A percentile compares a stretch with the other conserved stretches of the same genome.
phyloP scores from a whole-genome alignment of 2,329 filamentous ascomycete genomes.

The Talaromyces sp. region DNA sequence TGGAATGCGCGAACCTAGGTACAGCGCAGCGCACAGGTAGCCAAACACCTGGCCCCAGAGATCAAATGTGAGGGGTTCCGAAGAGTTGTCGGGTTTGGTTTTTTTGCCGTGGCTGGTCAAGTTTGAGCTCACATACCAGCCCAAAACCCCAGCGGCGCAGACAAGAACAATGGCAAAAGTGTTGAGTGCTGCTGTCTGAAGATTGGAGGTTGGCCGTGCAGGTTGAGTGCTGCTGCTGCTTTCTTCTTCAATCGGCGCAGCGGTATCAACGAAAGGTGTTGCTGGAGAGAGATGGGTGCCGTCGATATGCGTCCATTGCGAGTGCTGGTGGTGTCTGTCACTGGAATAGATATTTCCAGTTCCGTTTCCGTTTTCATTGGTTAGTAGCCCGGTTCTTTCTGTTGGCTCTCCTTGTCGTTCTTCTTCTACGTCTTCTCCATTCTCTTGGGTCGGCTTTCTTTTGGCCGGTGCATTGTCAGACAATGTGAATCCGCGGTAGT shows the following conservation, averaged over 20 bases:
- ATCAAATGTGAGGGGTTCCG: conserved; percentile 56
- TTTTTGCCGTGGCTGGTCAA: conserved; percentile 14
- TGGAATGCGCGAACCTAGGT: conserved; percentile 82
- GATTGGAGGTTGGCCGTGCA: conserved; percentile 26
- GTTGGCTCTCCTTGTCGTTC: conserved; percentile 11
- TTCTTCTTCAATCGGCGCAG: conserved; percentile 12
- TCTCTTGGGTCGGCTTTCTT: conserved; percentile 12
- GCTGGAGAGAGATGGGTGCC: conserved; percentile 70
- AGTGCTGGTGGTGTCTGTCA: conserved; percentile 2
- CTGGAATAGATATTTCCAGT: conserved; percentile 8
- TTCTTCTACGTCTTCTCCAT: conserved; percentile 14
- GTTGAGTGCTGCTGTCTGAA: conserved; percentile 62
- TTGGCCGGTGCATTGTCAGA: conserved; percentile 20
- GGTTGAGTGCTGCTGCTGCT: conserved; percentile 3
- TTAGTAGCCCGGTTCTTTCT: conserved; percentile 26
- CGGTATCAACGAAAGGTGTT: conserved; percentile 64
- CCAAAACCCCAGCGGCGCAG: conserved; percentile 71
- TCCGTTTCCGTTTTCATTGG: conserved; percentile 15
- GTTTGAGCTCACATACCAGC: conserved; percentile 70
- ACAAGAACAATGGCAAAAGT: conserved; percentile 71
- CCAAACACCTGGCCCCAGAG: conserved; percentile 83
- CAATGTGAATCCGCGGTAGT: conserved; percentile 73
- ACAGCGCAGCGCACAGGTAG: conserved; percentile 82
- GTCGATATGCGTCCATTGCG: conserved; percentile 43
- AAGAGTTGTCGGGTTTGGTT: not conserved